Evolutionary conservation across 2,329 filamentous ascomycete genomes (phyloP), one percentile per base, ranked within the genome.

Genomic region (Epichloe sibirici): DNA sequence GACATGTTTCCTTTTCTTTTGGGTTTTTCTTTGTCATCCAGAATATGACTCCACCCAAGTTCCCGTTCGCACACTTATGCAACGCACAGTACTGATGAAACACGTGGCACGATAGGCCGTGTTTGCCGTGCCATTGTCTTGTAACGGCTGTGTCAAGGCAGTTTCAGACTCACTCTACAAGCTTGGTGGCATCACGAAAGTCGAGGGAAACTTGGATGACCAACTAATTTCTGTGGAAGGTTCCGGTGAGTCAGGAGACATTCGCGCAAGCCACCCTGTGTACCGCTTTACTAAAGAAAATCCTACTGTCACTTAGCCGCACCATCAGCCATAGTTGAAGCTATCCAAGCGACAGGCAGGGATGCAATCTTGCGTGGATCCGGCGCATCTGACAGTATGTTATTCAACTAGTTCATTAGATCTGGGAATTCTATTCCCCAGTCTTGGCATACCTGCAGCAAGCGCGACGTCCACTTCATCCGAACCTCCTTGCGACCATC

Each of bases 331-430:
- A 95, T 97, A 58, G 90, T 96, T 34, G 76, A 83, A 57, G 86
- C 91, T 7, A 95, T 97, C 57, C 87, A 96, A 72, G 76, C 78
- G 45, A 96, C 90, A 9, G 93, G 93, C 50, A 82, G 90, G 63
- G 91, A 97, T 78, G 91, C 91, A 45, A 96, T 98, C 63, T 73
- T 98, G 53, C 85, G 93, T 59, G 93, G 93, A 52, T 90, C 86
- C 55, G 93, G 93, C 57, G 79, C 77, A 61, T 85, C 88, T 64
- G 85, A 96, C 70, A 88, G 88, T 90, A 75, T 63, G 83, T 78
- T 54, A 48, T 56, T 25, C 44, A 52, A 15, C 38, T 34, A 38
- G 21, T 17, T 15, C 17, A 21, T 21, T 23, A 31, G 17, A 43
- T 31, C 25, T 4, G 25, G 23, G 6, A 7, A 15, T 44, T 28